Evolutionary conservation across 139 green algal species (phyloP).

Genomic region (Spirogloea muscicola): DNA sequence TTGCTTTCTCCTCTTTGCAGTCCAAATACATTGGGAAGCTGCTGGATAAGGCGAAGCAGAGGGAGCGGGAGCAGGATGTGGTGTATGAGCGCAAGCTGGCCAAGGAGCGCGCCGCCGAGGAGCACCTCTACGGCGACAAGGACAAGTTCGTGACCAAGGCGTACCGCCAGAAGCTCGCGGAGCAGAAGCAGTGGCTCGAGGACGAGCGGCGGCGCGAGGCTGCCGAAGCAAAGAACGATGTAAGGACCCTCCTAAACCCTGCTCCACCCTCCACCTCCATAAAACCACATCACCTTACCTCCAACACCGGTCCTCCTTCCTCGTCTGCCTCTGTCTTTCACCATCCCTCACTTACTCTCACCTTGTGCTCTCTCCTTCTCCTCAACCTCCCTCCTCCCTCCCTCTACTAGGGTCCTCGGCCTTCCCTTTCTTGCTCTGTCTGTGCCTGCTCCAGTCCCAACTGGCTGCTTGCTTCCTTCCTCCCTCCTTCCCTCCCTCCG

Average conservation of each 20-base stretch:
- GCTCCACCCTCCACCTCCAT: not conserved
- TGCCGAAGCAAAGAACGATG: conserved; percentile 26
- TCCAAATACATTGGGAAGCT: conserved; percentile 73
- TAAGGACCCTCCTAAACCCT: conserved; percentile 6
- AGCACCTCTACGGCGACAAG: conserved; percentile 73
- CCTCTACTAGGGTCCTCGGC: not conserved
- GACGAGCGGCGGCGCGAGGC: conserved; percentile 48
- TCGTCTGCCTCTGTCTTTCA: not conserved
- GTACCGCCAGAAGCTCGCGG: conserved; percentile 93
- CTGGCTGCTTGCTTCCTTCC: not conserved
- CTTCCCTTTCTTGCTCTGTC: not conserved
- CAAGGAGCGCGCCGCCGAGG: conserved; percentile 75
- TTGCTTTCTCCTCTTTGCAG: conserved; percentile 33
- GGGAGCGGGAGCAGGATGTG: conserved; percentile 80
- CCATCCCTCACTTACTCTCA: not conserved
- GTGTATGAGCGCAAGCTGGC: conserved; percentile 68
- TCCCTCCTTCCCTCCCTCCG: not conserved
- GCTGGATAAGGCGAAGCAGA: conserved; percentile 73
- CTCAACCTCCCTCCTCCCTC: not conserved
- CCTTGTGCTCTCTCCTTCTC: not conserved
- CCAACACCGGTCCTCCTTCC: not conserved
- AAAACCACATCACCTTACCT: not conserved
- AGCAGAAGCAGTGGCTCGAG: conserved; percentile 66
- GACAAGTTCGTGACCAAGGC: conserved; percentile 91
- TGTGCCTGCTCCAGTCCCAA: not conserved